Percentiles rank a stretch among this genome's conserved stretches.
phyloP scores from a whole-genome alignment of 2,329 filamentous ascomycete genomes.

The Phaeosphaeria sp. region DNA sequence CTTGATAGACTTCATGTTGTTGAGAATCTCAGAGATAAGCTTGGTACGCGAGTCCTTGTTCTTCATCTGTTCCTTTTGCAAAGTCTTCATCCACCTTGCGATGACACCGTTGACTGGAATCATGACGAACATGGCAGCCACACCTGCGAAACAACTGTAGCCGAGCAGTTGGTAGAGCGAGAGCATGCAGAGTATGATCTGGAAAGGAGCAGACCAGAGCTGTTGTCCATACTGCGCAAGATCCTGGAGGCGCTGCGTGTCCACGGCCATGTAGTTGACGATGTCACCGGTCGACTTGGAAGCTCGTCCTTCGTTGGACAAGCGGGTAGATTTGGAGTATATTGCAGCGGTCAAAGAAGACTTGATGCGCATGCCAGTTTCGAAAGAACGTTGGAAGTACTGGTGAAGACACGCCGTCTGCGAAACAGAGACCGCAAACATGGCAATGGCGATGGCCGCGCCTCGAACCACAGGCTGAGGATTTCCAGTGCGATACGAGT shows the following conservation, averaged over 20 bases:
- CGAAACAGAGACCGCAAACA: constrained; percentile 86
- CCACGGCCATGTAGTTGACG: constrained; percentile 99
- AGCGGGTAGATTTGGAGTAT: constrained; percentile 85
- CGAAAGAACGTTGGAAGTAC: constrained; percentile 95
- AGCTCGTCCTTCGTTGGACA: constrained; percentile 92
- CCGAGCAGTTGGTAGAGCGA: constrained; percentile 96
- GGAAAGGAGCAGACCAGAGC: constrained; percentile 95
- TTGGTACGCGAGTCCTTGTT: constrained; percentile 95
- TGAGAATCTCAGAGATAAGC: constrained; percentile 95
- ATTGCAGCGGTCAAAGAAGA: constrained; percentile 88
- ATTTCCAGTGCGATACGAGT: constrained; percentile 70
- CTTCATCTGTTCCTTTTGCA: constrained; percentile 98
- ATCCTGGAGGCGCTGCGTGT: constrained; percentile 93
- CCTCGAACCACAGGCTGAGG: constrained; percentile 84
- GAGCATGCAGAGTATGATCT: constrained; percentile 93
- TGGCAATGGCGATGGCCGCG: constrained; percentile 84
- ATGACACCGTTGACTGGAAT: constrained; percentile 94
- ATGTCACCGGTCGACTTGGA: constrained; percentile 95
- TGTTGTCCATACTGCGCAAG: constrained; percentile 95
- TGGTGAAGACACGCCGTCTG: constrained; percentile 95
- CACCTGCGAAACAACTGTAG: constrained; percentile 92
- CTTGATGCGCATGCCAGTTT: constrained; percentile 97
- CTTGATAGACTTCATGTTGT: constrained; percentile 99
- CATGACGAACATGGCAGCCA: constrained; percentile 96
- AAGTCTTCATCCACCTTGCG: constrained; percentile 87